These are phyloP conservation scores for Lipomyces mesembrius DNA, from an alignment of 805 yeast species.

Conservation along the genomic window DNA sequence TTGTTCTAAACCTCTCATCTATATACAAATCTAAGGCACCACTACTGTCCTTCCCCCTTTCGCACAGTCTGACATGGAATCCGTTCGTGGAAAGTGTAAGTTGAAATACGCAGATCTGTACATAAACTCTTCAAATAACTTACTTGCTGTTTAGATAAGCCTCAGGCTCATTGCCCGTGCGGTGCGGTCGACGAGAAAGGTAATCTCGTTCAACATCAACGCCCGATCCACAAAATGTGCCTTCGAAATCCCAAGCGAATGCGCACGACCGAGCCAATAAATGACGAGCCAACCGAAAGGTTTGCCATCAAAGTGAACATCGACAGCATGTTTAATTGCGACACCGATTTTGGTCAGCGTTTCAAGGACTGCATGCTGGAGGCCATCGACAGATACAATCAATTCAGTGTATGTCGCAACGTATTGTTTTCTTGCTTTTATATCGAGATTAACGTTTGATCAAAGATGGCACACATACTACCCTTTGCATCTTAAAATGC, in stretches of 20 bases:
- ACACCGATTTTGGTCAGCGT: too few species aligned
- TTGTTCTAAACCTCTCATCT: too few species aligned
- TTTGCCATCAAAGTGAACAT: too few species aligned
- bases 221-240: not conserved
- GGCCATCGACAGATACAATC: not conserved
- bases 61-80: too few species aligned
- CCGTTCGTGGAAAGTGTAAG: too few species aligned
- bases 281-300: too few species aligned
- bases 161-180: not conserved
- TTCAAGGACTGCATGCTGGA: not conserved
- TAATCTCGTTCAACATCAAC: not conserved
- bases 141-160: not conserved
- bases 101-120: too few species aligned
- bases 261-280: too few species aligned
- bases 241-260: not conserved
- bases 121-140: not conserved
- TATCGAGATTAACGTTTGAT: conserved; percentile 1
- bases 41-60: too few species aligned
- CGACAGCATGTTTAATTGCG: too few species aligned
- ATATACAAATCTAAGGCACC: too few species aligned
- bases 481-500: not conserved
- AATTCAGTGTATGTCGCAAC: not conserved
- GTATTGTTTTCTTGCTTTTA: not conserved
- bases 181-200: not conserved
- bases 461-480: not conserved